Evolutionary conservation across 345 rosid species (phyloP), one percentile per base, ranked within the genome.

Genomic region (Draba incana): DNA sequence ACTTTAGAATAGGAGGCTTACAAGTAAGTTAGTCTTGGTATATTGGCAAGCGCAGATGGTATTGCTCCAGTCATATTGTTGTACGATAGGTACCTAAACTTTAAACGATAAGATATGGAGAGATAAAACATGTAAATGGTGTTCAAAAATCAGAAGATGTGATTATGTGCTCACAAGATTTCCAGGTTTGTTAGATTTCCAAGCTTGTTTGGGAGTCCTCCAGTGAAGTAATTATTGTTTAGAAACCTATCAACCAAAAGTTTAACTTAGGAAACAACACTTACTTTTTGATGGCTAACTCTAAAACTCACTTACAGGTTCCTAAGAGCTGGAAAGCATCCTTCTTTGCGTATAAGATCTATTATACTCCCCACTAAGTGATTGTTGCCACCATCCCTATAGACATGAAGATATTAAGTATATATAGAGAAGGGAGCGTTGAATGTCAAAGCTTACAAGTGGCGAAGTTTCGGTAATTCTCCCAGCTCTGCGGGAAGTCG

Each of bases 381-480:
- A 77, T 87, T 89, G 79, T 79, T 84, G 16, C 96, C 96, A 74
- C 72, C 84, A 87, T 87, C 96, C 81, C 93, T 89, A 72, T 20
- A 65, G 39, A 77, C 12, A 62, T 4, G 53, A 39, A 49, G 58
- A 57, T 37, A 12, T n/a, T 47, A 46, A 52, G 16, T 42, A 54
- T 27, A 38, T 10, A 12, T 52, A 31, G 20, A 42, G 3, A 3
- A 35, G 8, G 52, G 16, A 42, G 42, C 8, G 20, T 1, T 6
- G 48, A 53, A 24, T 55, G 23, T 52, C 10, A 31, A 14, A 39
- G 42, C 42, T 65, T 74, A 74, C 81, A 78, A 70, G 25, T 74
- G 76, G 60, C 72, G 78, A 57, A 83, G 84, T 57, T 89, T 81
- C 57, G 72, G 85, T 41, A 89, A 63, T 35, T 65, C 80, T 70